Conservation (phyloP, 2,329 filamentous ascomycete species). For the Ceratocystis lukuohia region DNA sequence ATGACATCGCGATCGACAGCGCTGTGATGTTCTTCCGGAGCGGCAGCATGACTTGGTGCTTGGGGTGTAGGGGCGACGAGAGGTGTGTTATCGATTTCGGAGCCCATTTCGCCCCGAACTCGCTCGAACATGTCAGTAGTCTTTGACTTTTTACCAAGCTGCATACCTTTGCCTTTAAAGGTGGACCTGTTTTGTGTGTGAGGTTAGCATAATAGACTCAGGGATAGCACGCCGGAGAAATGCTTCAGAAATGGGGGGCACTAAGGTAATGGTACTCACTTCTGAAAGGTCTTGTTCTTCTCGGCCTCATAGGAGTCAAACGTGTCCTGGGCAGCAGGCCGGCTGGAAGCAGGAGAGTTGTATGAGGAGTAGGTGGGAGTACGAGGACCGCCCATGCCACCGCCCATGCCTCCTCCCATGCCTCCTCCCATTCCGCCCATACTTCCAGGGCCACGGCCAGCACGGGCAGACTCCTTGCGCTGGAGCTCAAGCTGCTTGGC, state of each 20-base stretch:
- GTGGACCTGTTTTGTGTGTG: conserved; percentile 36
- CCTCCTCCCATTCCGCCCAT: conserved; percentile 20
- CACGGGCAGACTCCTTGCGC: conserved; percentile 84
- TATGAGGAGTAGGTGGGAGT: conserved; percentile 67
- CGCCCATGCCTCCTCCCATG: conserved; percentile 8
- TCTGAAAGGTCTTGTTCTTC: conserved; percentile 83
- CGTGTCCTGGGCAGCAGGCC: conserved; percentile 57
- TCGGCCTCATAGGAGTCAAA: conserved; percentile 94
- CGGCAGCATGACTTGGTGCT: conserved; percentile 33
- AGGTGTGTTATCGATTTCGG: conserved; percentile 65
- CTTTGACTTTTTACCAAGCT: conserved; percentile 97
- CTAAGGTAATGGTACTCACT: conserved; percentile 38
- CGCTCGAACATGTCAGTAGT: conserved; percentile 95
- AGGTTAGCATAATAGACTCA: conserved; percentile 5
- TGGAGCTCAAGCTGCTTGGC: conserved; percentile 98
- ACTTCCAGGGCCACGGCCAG: conserved; percentile 42
- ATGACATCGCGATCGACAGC: conserved; percentile 71
- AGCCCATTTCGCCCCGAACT: conserved; percentile 81
- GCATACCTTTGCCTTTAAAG: conserved; percentile 93
- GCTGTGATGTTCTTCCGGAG: conserved; percentile 43
- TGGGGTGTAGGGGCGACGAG: conserved; percentile 47
- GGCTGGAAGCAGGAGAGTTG: conserved; percentile 45
- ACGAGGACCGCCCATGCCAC: conserved; percentile 40
- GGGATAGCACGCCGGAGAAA: neutral
- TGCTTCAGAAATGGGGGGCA: neutral